Percentiles rank a stretch among this genome's conserved stretches.
Conservation (phyloP, 768 basidiomycete genomes). For the Russula griseocarnosa region DNA sequence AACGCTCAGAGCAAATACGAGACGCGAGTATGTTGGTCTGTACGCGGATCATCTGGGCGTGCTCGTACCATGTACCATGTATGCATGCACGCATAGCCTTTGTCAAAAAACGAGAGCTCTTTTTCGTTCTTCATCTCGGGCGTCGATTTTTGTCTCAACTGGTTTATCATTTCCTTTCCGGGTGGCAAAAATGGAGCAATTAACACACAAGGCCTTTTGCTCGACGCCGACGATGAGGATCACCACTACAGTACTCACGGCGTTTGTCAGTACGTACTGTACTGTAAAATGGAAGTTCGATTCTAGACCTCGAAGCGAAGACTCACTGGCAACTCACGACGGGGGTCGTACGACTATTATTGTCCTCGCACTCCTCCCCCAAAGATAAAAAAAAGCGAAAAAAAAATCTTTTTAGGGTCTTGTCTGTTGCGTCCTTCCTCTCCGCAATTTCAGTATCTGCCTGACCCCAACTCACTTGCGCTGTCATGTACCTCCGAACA, state of each 20-base stretch:
- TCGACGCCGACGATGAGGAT: not conserved
- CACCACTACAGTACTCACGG: not conserved
- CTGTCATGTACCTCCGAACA: not conserved
- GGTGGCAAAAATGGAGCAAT: not conserved
- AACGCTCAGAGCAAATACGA: slow-evolving; percentile 10
- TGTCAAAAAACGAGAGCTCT: not conserved
- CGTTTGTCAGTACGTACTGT: not conserved
- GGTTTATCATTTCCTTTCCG: not conserved
- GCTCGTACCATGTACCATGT: not conserved
- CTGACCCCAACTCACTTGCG: not conserved
- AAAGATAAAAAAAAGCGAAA: not conserved
- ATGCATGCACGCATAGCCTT: no score
- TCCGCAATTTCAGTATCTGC: not conserved
- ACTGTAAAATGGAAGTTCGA: not conserved
- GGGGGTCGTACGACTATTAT: not conserved
- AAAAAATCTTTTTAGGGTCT: not conserved
- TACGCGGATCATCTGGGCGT: not conserved
- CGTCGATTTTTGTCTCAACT: not conserved
- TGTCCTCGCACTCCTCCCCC: not conserved
- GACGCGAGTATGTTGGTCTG: not conserved
- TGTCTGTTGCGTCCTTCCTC: not conserved
- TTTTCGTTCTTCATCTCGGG: not conserved
- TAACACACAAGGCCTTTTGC: not conserved
- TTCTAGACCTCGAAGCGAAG: not conserved
- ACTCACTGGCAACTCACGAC: not conserved